Evolutionary conservation across 2,329 filamentous ascomycete genomes (phyloP), one percentile per base, ranked within the genome.

Genomic region (Cladophialophora carrionii): DNA sequence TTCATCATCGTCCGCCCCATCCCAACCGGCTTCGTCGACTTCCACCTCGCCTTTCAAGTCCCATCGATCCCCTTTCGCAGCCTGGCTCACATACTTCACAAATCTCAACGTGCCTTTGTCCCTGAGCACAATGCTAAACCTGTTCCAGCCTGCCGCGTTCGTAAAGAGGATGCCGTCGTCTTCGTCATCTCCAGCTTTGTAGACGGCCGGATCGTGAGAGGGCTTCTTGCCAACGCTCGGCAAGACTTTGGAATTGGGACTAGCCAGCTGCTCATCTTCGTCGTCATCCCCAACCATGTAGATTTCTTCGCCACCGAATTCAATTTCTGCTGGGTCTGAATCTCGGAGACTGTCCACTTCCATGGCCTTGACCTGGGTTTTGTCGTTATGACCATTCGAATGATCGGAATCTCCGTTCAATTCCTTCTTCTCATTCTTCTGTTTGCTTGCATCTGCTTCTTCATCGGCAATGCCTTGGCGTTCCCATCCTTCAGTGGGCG

Each of bases 51-150:
- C 95, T 54, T 87, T 89, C 57, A 98, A 83, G 79, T 99, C 95
- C 92, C 93, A 98, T 51, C 95, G 84, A 78, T 98, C 95, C 0
- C 95, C 95, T 74, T 86, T 86, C 7, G 95, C 95, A 57, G 84
- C 86, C 65, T 83, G 83, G 77, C 90, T 96, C 24, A 99, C 90
- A 76, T 98, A 99, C 82, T 98, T 99, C 73, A 98, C 92, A 75
- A 99, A 99, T 76, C 91, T 89, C 74, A 99, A 82, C 14, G 90
- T 89, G 14, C 91, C 93, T 71, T 86, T 87, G 75, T 99, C 95
- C 64, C 95, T 85, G 71, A 98, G 81, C 34, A 98, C 95, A 70
- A 99, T 87, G 69, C 89, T 92, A 81, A 99, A 83, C 69, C 90
- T 91, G 77, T 98, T 98, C 95, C 95, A 99, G 7, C 82, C 81